phyloP scores from a whole-genome alignment of 164 flowering plant species.

The Berberis thunbergii region DNA sequence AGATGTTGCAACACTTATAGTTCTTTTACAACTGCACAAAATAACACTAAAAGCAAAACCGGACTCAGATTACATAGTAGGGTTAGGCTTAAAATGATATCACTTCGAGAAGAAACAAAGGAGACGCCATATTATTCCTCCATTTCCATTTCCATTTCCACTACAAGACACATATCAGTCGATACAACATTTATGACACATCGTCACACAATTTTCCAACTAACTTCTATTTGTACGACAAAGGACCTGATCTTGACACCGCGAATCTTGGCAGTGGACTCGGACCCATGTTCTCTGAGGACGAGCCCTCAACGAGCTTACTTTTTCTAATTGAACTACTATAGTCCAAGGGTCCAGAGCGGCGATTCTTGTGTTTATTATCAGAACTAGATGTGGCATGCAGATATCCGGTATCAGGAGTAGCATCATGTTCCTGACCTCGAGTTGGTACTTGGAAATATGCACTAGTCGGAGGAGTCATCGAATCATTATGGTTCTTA shows the following conservation, averaged over 20 bases:
- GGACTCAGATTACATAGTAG: too few species aligned
- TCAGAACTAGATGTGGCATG: conserved; percentile 20
- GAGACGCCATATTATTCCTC: too few species aligned
- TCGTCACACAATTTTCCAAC: conserved; percentile 7
- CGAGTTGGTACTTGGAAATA: conserved; percentile 47
- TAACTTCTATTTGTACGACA: conserved; percentile 52
- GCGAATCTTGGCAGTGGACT: conserved; percentile 95
- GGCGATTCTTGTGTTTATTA: conserved; percentile 46
- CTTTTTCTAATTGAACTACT: conserved; percentile 63
- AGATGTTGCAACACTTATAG: too few species aligned
- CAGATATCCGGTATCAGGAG: conserved; percentile 31
- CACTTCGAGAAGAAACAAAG: too few species aligned
- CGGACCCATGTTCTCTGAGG: conserved; percentile 73
- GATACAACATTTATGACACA: too few species aligned
- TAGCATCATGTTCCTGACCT: conserved; percentile 46
- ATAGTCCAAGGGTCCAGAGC: conserved; percentile 91
- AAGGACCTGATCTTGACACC: conserved; percentile 93
- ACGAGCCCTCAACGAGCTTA: conserved; percentile 61
- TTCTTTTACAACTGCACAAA: too few species aligned
- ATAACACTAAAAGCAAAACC: too few species aligned
- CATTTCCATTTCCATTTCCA: too few species aligned
- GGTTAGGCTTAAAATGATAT: too few species aligned
- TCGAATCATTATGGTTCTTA: conserved; percentile 42
- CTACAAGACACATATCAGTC: too few species aligned
- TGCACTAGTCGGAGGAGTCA: conserved; percentile 39